Evolutionary conservation across 1,284 basidiomycete species (phyloP).

Genomic region (Trichosporon faecale): DNA sequence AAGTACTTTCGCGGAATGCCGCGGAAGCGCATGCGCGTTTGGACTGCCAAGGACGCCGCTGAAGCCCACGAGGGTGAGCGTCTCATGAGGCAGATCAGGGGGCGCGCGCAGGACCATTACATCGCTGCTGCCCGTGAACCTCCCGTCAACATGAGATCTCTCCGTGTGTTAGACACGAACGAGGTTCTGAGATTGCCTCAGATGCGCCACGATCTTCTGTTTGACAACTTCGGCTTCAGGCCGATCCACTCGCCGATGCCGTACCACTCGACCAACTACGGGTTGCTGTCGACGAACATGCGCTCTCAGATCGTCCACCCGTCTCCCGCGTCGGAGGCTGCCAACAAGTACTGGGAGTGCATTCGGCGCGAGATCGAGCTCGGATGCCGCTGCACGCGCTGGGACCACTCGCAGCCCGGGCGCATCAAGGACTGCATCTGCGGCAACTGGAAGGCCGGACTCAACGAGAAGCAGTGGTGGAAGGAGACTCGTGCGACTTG

Average conservation of each 20-base stretch:
- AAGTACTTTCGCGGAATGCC: slow-evolving; percentile 21
- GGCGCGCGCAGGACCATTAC: slow-evolving; percentile 29
- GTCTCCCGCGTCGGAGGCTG: slow-evolving; percentile 54
- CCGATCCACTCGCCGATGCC: slow-evolving; percentile 59
- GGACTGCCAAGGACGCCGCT: slow-evolving; percentile 24
- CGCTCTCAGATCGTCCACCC: slow-evolving; percentile 32
- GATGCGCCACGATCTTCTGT: slow-evolving; percentile 86
- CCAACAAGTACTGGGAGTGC: slow-evolving; percentile 81
- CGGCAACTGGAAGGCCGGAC: slow-evolving; percentile 50
- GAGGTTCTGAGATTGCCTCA: slow-evolving; percentile 84
- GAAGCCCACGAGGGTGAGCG: slow-evolving; percentile 23
- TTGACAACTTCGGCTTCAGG: slow-evolving; percentile 58
- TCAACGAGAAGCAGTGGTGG: slow-evolving; percentile 54
- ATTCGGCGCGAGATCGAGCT: slow-evolving; percentile 71
- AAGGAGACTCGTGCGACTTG: slow-evolving; percentile 55
- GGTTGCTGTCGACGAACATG: slow-evolving; percentile 25
- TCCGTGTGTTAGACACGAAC: slow-evolving; percentile 79
- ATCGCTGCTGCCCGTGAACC: slow-evolving; percentile 53
- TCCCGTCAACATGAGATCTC: slow-evolving; percentile 74
- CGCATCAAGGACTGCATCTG: slow-evolving; percentile 61
- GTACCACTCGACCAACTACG: slow-evolving; percentile 54
- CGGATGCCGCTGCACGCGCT: slow-evolving; percentile 80
- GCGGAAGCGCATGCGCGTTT: slow-evolving; percentile 25
- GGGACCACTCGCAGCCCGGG: slow-evolving; percentile 56
- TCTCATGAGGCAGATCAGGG: slow-evolving; percentile 26